These are phyloP conservation scores for Gautieria morchelliformis DNA, from an alignment of 768 basidiomycete genomes.

Conservation along the genomic window DNA sequence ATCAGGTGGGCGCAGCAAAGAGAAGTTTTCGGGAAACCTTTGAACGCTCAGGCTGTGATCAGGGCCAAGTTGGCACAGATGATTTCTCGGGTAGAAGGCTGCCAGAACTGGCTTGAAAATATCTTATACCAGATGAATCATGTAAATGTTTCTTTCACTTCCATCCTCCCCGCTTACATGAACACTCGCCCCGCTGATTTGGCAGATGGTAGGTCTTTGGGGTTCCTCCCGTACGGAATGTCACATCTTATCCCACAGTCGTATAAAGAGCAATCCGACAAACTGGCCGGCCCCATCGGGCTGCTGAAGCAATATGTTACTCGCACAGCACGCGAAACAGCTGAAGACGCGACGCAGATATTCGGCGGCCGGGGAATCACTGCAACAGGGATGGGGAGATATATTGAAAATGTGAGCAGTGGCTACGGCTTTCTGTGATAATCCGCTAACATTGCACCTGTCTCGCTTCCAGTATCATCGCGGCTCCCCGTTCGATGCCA, in stretches of 20 bases:
- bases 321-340: slow-evolving; percentile 39
- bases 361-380: slow-evolving; percentile 90
- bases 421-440: neutral
- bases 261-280: slow-evolving; percentile 74
- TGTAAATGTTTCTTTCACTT: slow-evolving; percentile 24
- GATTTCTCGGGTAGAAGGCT: slow-evolving; percentile 82
- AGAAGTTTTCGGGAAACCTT: slow-evolving; percentile 82
- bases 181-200: neutral
- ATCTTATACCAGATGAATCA: slow-evolving; percentile 91
- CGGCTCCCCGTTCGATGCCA: slow-evolving; percentile 18
- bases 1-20: slow-evolving; percentile 81
- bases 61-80: slow-evolving; percentile 79
- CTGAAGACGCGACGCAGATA: slow-evolving; percentile 70
- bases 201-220: slow-evolving; percentile 7
- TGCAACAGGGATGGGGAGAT: slow-evolving; percentile 75
- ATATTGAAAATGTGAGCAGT: slow-evolving; percentile 64
- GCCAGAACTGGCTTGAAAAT: slow-evolving; percentile 83
- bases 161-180: neutral
- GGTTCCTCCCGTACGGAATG: slow-evolving; percentile 6
- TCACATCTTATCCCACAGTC: slow-evolving; percentile 31
- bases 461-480: slow-evolving; percentile 20
- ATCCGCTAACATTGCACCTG: neutral
- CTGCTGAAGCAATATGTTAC: slow-evolving; percentile 74
- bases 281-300: slow-evolving; percentile 82
- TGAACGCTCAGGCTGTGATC: slow-evolving; percentile 77